These are phyloP conservation scores for Pyronema omphalodes DNA, from an alignment of 495 filamentous ascomycete genomes.

Conservation along the genomic window DNA sequence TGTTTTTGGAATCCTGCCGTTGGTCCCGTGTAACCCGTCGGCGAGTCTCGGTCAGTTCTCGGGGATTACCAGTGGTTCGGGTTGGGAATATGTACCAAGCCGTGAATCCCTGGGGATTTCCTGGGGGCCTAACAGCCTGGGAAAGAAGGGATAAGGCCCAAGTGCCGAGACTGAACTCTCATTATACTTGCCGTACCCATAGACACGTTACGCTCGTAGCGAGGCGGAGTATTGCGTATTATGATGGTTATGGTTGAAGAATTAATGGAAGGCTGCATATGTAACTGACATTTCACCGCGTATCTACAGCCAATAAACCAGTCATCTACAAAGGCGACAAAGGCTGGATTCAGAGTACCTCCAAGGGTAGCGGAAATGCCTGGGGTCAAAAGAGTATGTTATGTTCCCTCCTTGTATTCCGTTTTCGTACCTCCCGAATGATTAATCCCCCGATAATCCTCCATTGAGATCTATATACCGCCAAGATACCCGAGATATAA, in stretches of 20 bases:
- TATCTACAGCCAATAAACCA: conserved; percentile 14
- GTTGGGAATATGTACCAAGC: no score
- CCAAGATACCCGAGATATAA: neutral
- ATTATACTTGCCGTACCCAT: neutral
- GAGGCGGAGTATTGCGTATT: neutral
- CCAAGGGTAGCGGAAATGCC: conserved; percentile 11
- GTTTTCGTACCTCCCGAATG: neutral
- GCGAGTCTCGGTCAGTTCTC: no score
- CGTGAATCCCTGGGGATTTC: no score
- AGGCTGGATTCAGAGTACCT: conserved; percentile 15
- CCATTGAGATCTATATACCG: neutral
- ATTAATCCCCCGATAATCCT: neutral
- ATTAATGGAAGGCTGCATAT: neutral
- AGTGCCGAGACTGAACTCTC: neutral
- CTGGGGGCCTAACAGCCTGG: no score
- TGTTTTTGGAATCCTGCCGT: no score
- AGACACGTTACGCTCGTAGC: neutral
- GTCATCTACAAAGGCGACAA: conserved; percentile 22
- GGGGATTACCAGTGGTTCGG: no score
- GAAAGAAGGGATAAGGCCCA: no score
- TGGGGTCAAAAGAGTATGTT: conserved; percentile 18
- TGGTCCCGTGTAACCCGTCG: no score
- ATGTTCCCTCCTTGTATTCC: neutral
- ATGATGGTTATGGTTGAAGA: neutral
- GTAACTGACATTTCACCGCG: neutral